Conservation (phyloP, 2,329 filamentous ascomycete genomes). For the Beauveria sp. region DNA sequence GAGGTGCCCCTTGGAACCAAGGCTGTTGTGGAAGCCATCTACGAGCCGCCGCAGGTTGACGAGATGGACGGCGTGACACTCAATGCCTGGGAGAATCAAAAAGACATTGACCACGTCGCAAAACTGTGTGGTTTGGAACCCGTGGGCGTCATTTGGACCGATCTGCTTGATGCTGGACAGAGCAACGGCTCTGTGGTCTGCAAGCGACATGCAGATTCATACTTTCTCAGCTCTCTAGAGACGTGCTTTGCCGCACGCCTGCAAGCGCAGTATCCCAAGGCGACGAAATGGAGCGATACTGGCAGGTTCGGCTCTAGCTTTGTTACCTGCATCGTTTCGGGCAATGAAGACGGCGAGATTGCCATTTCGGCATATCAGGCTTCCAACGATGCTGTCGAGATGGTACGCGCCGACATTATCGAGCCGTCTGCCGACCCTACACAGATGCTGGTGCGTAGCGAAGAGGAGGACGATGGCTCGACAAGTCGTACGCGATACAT, state of each 20-base stretch:
- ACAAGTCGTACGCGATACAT: constrained; percentile 75
- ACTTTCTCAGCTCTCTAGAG: constrained; percentile 87
- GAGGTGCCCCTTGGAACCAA: constrained; percentile 93
- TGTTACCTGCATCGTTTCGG: constrained; percentile 92
- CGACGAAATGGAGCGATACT: constrained; percentile 95
- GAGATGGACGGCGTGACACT: constrained; percentile 84
- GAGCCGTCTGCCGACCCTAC: constrained; percentile 90
- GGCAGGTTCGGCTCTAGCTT: constrained; percentile 93
- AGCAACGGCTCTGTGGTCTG: constrained; percentile 84
- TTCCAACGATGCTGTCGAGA: constrained; percentile 91
- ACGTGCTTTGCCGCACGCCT: constrained; percentile 81
- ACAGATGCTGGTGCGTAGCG: constrained; percentile 89
- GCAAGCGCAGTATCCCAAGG: constrained; percentile 80
- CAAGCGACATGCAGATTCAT: constrained; percentile 92
- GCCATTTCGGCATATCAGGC: constrained; percentile 88
- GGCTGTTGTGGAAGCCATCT: constrained; percentile 93
- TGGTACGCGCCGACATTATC: constrained; percentile 90
- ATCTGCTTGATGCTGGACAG: constrained; percentile 72
- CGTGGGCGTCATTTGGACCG: constrained; percentile 90
- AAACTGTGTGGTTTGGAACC: constrained; percentile 76
- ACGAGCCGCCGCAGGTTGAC: constrained; percentile 85
- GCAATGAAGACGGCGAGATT: constrained; percentile 83
- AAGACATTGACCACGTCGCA: constrained; percentile 73
- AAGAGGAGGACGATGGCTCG: constrained; percentile 73
- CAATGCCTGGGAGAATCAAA: constrained; percentile 76